phyloP scores from a whole-genome alignment of 129 eudicot species.

The Saussurea involucrata region DNA sequence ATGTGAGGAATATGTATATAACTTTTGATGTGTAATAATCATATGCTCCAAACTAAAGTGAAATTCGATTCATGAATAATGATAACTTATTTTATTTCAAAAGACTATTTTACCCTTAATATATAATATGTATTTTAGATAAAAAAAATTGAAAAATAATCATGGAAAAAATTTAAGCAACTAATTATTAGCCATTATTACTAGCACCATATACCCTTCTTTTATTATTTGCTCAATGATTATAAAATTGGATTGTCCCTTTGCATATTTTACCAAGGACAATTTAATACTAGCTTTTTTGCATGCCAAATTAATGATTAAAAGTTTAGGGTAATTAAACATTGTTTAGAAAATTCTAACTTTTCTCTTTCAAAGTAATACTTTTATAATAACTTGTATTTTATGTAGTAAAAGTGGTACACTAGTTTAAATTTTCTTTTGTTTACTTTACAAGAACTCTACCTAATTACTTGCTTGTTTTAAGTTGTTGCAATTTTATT shows the following conservation, averaged over 20 bases:
- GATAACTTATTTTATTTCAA: not conserved
- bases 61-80: not conserved
- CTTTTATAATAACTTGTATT: not conserved
- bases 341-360: not conserved
- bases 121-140: not conserved
- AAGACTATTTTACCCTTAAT: not conserved
- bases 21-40: too few relatives aligned
- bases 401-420: not conserved
- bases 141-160: not conserved
- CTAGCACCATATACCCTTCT: slow-evolving; percentile 23
- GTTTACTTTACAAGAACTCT: not conserved
- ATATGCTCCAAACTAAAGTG: too few relatives aligned
- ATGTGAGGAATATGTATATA: too few relatives aligned
- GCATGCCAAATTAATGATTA: slow-evolving; percentile 21
- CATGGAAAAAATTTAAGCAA: not conserved
- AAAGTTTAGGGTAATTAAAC: slow-evolving; percentile 7
- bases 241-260: slow-evolving; percentile 17
- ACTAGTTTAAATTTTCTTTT: not conserved
- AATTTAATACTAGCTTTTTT: slow-evolving; percentile 18
- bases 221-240: slow-evolving; percentile 20
- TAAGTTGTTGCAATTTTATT: not conserved
- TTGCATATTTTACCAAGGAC: slow-evolving; percentile 12
- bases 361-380: not conserved
- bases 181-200: slow-evolving; percentile 15
- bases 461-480: not conserved